Evolutionary conservation across 106 monocot species (phyloP), one percentile per base, ranked within the genome.

Genomic region (Chionographis japonica): DNA sequence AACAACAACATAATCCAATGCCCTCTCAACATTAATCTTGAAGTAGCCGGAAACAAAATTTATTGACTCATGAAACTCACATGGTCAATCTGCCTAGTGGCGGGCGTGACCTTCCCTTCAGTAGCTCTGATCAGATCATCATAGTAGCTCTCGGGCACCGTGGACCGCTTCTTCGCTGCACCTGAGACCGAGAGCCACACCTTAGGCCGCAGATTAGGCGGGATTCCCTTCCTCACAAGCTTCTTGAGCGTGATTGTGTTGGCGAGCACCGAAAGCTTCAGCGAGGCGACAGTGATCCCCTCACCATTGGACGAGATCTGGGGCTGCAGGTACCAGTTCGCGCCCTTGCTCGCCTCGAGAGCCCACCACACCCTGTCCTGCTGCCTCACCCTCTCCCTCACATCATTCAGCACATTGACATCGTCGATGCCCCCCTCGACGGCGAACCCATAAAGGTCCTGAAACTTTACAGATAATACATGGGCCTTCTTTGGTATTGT

Each of bases 391-490:
- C 85, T 89, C 80, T 97, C 97, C 59, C 89, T 79, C 67, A 97
- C 97, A 68, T 97, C 97, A 70, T 97, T 97, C 72, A 97, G 54
- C n/a, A 92, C 83, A 83, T 97, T 97, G 42, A 90, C 92, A 75
- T 97, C 97, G 39, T 97, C 97, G 9, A 97, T 68, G 63, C 83
- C 85, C 42, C 92, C 97, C 59, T 97, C 92, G 3, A 87, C 97
- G 19, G 71, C 66, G 82, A 97, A 97, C 20, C 85, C 89, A 52
- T 97, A 97, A n/a, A 97, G 61, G 74, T 97, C 97, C 56, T 97
- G 89, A 50, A 97, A 97, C 65, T 92, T 97, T n/a, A 87, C 97
- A 8, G 65, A 66, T 13, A 89, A 63, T 50, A 57, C 65, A 14
- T 54, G 67, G 56, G 57, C 58, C 66, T 12, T 61, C 20, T 27